A percentile compares a stretch with the other conserved stretches of the same genome.
These are phyloP conservation scores for Pseudocercospora eumusae DNA, from an alignment of 2,329 filamentous ascomycete species.

Conservation along the genomic window DNA sequence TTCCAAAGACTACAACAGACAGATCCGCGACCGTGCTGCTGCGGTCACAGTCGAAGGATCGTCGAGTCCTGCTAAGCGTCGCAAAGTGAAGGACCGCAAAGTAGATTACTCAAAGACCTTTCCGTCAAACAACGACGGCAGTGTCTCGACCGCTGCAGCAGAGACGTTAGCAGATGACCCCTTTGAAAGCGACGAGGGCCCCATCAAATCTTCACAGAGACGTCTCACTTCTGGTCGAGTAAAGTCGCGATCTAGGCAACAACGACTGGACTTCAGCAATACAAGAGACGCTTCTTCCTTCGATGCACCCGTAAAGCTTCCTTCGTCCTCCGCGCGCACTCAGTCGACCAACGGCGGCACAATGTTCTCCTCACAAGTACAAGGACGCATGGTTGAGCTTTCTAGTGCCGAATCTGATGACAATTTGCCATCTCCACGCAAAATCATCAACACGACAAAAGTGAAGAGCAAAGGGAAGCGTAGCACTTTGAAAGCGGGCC, in stretches of 20 bases:
- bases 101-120: conserved; percentile 17
- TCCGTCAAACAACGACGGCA: neutral
- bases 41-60: conserved; percentile 38
- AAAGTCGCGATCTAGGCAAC: conserved; percentile 33
- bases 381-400: conserved; percentile 19
- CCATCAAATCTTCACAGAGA: conserved; percentile 28
- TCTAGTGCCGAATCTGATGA: conserved; percentile 31
- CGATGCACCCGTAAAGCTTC: conserved; percentile 28
- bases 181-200: conserved; percentile 30
- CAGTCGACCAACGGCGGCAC: conserved; percentile 27
- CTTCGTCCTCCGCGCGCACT: conserved; percentile 27
- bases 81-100: conserved; percentile 29
- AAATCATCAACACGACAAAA: conserved; percentile 13
- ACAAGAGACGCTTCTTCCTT: conserved; percentile 29
- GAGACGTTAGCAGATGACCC: conserved; percentile 24
- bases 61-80: conserved; percentile 33
- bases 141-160: conserved; percentile 20
- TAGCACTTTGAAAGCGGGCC: neutral
- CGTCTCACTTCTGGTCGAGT: conserved; percentile 8
- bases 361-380: conserved; percentile 35
- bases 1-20: conserved; percentile 36
- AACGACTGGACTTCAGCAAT: conserved; percentile 37
- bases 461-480: neutral
- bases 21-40: conserved; percentile 41
- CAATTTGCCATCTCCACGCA: conserved; percentile 23